These are phyloP conservation scores for Penicillium nucicola DNA, from an alignment of 495 filamentous ascomycete genomes.

Conservation along the genomic window DNA sequence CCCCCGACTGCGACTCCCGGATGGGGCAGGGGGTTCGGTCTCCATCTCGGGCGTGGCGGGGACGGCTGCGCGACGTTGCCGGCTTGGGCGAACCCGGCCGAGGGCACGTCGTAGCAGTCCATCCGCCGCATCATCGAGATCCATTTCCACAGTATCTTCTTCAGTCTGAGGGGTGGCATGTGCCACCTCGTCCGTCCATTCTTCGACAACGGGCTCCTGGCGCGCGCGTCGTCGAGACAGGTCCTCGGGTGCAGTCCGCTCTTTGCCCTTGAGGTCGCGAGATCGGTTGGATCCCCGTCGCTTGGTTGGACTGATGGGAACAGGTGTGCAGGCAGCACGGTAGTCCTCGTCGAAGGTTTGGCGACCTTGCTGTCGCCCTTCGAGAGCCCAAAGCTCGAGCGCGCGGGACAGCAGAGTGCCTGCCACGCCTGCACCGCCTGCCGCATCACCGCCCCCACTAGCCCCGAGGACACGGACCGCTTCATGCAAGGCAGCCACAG, in stretches of 20 bases:
- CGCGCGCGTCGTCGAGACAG: slow-evolving; percentile 23
- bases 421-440: slow-evolving; percentile 65
- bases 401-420: slow-evolving; percentile 73
- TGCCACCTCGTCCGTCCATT: slow-evolving; percentile 39
- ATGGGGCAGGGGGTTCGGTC: slow-evolving; percentile 18
- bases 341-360: slow-evolving; percentile 15
- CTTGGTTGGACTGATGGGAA: background rate
- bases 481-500: slow-evolving; percentile 65
- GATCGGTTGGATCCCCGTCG: slow-evolving; percentile 20
- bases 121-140: slow-evolving; percentile 41
- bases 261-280: slow-evolving; percentile 29
- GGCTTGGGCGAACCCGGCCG: slow-evolving; percentile 31
- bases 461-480: slow-evolving; percentile 56
- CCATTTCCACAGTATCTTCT: slow-evolving; percentile 42
- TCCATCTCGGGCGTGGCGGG: slow-evolving; percentile 22
- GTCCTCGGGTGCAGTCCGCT: slow-evolving; percentile 10
- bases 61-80: slow-evolving; percentile 16
- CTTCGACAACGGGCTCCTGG: slow-evolving; percentile 23
- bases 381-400: slow-evolving; percentile 61
- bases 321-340: background rate
- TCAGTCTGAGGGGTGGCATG: slow-evolving; percentile 21
- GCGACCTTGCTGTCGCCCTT: slow-evolving; percentile 30
- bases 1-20: slow-evolving; percentile 17
- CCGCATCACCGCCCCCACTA: slow-evolving; percentile 53
- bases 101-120: slow-evolving; percentile 35